phyloP scores from a whole-genome alignment of 495 filamentous ascomycete genomes.

The Daldinia decipiens region DNA sequence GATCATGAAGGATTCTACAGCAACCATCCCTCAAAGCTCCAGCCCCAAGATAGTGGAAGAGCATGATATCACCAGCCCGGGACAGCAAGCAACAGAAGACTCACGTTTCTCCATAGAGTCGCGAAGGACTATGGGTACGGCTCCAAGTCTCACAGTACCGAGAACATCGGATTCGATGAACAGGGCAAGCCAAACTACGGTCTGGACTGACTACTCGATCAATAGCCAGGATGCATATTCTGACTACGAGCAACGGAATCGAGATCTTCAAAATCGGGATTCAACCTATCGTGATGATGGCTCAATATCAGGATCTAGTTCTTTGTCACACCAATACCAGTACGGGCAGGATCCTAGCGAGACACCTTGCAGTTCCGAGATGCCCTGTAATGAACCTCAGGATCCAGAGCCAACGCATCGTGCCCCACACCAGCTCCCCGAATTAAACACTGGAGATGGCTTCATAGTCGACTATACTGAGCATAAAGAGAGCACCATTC shows the following conservation, averaged over 20 bases:
- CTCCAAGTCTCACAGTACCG: constrained; percentile 53
- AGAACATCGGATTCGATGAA: constrained; percentile 57
- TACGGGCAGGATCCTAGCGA: constrained; percentile 38
- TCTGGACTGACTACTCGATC: constrained; percentile 67
- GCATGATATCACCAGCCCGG: constrained; percentile 19
- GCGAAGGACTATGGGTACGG: constrained; percentile 44
- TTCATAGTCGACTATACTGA: constrained; percentile 47
- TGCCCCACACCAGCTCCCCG: constrained; percentile 51
- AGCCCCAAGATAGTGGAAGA: constrained; percentile 18
- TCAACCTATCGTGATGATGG: constrained; percentile 43
- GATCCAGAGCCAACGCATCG: constrained; percentile 31
- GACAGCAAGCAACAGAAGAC: constrained; percentile 34
- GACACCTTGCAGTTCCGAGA: constrained; percentile 35
- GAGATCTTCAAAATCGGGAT: constrained; percentile 41
- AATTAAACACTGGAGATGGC: constrained; percentile 50
- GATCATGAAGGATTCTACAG: constrained; percentile 37
- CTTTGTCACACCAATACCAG: constrained; percentile 44
- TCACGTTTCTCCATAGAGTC: constrained; percentile 43
- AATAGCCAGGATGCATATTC: constrained; percentile 57
- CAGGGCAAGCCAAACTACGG: constrained; percentile 61
- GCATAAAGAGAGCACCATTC: constrained; percentile 41
- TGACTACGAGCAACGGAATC: constrained; percentile 41
- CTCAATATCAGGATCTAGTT: constrained; percentile 45
- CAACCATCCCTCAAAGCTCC: constrained; percentile 24
- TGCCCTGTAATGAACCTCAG: constrained; percentile 32